Evolutionary conservation across 2,329 filamentous ascomycete species (phyloP), one percentile per base, ranked within the genome.

Genomic region (Laburnicola sp.): DNA sequence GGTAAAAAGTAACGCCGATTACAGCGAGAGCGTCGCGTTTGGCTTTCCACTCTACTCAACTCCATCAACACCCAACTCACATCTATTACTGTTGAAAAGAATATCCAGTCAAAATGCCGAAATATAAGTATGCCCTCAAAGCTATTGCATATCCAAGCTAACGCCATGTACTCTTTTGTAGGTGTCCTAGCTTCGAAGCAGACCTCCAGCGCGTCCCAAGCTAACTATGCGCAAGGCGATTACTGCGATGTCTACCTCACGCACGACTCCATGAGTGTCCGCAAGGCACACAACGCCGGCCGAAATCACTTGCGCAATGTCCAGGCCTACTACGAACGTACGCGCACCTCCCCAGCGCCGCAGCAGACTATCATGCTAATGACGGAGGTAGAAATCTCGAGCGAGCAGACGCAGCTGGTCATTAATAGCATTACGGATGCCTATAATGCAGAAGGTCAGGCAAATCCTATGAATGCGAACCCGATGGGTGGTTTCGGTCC

Each of bases 211-310:
- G 32, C 11, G 10, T 26, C 10, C 42, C 2, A 10, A 40, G 22
- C 59, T 61, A 52, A 62, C 54, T 41, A 41, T 39, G 46, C 21
- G 45, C 64, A 64, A 81, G 76, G 92, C 82, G 94, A 99, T 76
- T 99, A 99, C 78, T 99, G 94, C 84, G 94, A 99, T 88, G 94
- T 99, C 75, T 99, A 99, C 83, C 88, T 99, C 66, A 99, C 94
- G 63, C 94, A 99, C 83, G 94, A 99, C 82, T 96, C 91, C 39
- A 97, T 97, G 93, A 96, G 91, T 77, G 94, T 99, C 76, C 92
- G 94, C 67, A 97, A 97, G 80, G 94, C 94, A 43, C 94, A 99
- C 77, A 99, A 99, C 80, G 88, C 86, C 72, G 94, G 94, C 57
- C 86, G 93, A 66, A 99, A 99, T 78, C 94, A 99, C 72, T 79